phyloP scores from a whole-genome alignment of 257 asterid species.

The Marsdenia floribunda region DNA sequence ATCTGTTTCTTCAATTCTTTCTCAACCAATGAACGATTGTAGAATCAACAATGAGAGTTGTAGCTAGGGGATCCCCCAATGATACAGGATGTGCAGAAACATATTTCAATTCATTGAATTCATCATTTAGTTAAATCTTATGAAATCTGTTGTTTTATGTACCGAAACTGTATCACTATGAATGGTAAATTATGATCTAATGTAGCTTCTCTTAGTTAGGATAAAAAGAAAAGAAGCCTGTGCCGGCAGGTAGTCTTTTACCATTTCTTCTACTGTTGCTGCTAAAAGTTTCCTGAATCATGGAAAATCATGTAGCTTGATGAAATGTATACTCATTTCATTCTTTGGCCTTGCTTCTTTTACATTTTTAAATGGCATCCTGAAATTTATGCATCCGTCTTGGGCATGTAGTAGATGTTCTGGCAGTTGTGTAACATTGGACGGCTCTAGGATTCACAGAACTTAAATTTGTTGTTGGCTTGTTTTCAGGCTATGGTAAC shows the following conservation, averaged over 20 bases:
- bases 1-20: not conserved
- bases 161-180: not conserved
- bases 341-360: not conserved
- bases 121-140: not conserved
- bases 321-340: not conserved
- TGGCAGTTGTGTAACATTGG: not conserved
- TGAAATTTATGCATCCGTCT: not conserved
- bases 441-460: not conserved
- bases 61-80: not conserved
- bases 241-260: not conserved
- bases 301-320: not conserved
- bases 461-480: constrained; percentile 19
- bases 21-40: not conserved
- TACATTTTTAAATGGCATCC: not conserved
- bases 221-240: not conserved
- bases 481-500: constrained; percentile 74
- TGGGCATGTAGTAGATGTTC: not conserved
- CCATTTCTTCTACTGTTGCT: not conserved
- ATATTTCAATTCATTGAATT: not conserved
- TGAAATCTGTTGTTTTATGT: not conserved
- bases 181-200: not conserved
- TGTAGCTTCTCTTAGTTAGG: not conserved
- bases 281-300: not conserved
- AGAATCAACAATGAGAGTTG: not conserved
- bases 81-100: not conserved